These are phyloP conservation scores for Trichosporon asahii DNA, from an alignment of 1,284 basidiomycete species.

Conservation along the genomic window DNA sequence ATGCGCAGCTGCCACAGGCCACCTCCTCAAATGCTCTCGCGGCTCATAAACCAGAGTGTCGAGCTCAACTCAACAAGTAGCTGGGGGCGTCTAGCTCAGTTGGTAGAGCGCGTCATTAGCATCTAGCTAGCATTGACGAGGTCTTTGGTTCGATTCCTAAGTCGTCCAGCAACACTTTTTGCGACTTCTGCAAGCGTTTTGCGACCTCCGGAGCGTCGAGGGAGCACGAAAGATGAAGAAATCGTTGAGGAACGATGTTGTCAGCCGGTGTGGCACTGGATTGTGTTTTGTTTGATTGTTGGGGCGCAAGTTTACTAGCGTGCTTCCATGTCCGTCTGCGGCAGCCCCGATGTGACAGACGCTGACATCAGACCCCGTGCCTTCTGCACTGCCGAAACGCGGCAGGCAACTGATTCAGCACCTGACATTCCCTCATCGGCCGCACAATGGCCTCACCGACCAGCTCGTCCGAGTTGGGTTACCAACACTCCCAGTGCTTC, in stretches of 20 bases:
- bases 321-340: no score
- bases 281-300: neutral
- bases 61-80: neutral
- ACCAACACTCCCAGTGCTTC: neutral
- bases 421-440: neutral
- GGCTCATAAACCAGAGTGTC: neutral
- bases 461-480: neutral
- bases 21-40: no score
- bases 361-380: neutral
- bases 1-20: no score
- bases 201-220: neutral
- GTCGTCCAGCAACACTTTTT: neutral
- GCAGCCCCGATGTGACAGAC: no score
- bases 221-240: neutral
- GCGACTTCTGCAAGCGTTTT: neutral
- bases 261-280: neutral
- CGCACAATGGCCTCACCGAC: neutral
- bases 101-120: conserved; percentile 4
- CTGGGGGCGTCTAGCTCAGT: conserved; percentile 3
- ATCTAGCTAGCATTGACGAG: neutral
- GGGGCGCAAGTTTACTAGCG: no score
- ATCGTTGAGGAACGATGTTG: neutral
- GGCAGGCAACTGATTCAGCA: neutral
- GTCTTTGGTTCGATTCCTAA: conserved; percentile 5
- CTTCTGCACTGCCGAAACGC: neutral